Evolutionary conservation across 169 alveolate genomes (phyloP).

Genomic region (Plasmodium coatneyi): DNA sequence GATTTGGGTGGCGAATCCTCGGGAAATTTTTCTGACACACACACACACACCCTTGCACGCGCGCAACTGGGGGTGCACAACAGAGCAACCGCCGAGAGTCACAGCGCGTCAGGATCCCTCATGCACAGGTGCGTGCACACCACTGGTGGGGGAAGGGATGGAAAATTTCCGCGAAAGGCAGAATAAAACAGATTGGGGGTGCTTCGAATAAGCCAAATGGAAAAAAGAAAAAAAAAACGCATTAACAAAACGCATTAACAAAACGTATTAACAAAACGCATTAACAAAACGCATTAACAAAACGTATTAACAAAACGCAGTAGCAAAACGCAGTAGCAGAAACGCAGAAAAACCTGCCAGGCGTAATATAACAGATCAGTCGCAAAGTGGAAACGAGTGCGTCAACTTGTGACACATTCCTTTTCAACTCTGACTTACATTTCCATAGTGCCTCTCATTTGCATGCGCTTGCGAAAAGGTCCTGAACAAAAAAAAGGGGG

Average conservation of each 20-base stretch:
- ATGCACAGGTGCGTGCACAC: not conserved
- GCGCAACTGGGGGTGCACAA: not conserved
- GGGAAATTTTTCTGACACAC: not conserved
- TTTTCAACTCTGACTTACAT: not conserved
- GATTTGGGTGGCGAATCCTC: not conserved
- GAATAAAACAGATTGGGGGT: not conserved
- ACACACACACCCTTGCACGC: not conserved
- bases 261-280: not conserved
- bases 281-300: not conserved
- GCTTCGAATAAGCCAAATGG: not conserved
- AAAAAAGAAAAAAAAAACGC: not conserved
- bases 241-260: not conserved
- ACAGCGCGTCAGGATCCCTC: not conserved
- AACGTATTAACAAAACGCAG: not conserved
- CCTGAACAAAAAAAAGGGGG: not conserved
- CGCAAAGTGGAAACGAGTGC: not conserved
- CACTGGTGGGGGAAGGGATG: not conserved
- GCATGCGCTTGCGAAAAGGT: not conserved
- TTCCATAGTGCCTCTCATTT: not conserved
- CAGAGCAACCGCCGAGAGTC: not conserved
- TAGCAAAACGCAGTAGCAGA: not conserved
- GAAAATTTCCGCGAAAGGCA: not conserved
- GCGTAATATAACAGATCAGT: not conserved
- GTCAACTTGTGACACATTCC: not conserved
- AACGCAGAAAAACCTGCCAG: not conserved